These are phyloP conservation scores for Oryza glumipatula DNA, from an alignment of 176 grass and related monocot species.

Conservation along the genomic window DNA sequence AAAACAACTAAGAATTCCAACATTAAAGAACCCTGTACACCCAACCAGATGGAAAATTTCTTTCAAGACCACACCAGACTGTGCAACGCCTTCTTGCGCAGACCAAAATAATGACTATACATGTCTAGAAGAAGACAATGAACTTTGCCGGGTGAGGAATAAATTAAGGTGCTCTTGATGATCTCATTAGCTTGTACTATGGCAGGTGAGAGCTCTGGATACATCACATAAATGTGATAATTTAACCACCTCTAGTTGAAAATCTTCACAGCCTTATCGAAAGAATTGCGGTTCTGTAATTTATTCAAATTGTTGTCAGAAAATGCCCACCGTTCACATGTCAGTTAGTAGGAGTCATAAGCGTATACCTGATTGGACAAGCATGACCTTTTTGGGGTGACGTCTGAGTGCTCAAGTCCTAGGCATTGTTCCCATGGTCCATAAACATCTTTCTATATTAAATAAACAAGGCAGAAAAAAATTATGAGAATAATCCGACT, in stretches of 20 bases:
- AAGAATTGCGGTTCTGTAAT: constrained; percentile 71
- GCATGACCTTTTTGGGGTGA: constrained; percentile 54
- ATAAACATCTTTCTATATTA: constrained; percentile 61
- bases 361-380: constrained; percentile 61
- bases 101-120: constrained; percentile 11
- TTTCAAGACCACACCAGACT: constrained; percentile 25
- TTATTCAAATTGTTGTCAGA: constrained; percentile 13
- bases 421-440: constrained; percentile 71
- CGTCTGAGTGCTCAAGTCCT: constrained; percentile 71
- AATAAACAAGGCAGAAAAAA: constrained; percentile 17
- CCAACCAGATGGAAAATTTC: constrained; percentile 38
- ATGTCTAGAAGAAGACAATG: neutral
- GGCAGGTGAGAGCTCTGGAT: neutral
- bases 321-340: neutral
- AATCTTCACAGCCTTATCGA: constrained; percentile 84
- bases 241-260: constrained; percentile 53
- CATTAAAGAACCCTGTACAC: constrained; percentile 49
- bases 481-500: neutral
- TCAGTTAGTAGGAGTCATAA: neutral
- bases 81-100: constrained; percentile 35
- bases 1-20: neutral
- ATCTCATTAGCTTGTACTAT: constrained; percentile 3
- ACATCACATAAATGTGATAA: constrained; percentile 10
- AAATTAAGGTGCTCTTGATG: constrained; percentile 22
- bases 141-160: neutral